These are phyloP conservation scores for Glebionis coronaria DNA, from an alignment of 129 eudicot genomes.

Conservation along the genomic window DNA sequence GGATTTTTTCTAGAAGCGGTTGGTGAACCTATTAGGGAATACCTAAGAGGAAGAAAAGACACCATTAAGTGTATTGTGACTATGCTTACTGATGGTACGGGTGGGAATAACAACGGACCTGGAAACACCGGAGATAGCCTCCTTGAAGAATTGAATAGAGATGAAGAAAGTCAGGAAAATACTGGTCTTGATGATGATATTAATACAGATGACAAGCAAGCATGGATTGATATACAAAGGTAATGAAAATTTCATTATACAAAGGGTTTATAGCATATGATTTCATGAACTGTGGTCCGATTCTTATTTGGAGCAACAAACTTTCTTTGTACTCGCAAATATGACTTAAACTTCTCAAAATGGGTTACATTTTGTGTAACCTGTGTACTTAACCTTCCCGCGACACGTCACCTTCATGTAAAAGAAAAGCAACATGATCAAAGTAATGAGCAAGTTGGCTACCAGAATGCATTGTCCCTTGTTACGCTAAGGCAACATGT, in stretches of 20 bases:
- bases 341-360: slow-evolving; percentile 1
- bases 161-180: slow-evolving; percentile 89
- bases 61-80: slow-evolving; percentile 97
- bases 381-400: neutral
- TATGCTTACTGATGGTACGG: slow-evolving; percentile 95
- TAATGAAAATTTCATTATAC: slow-evolving; percentile 24
- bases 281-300: neutral
- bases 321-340: slow-evolving; percentile 6
- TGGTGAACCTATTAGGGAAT: slow-evolving; percentile 95
- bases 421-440: neutral
- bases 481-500: neutral
- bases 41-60: slow-evolving; percentile 87
- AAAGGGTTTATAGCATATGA: neutral
- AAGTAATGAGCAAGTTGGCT: neutral
- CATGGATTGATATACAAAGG: slow-evolving; percentile 87
- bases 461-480: too few species aligned
- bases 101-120: slow-evolving; percentile 69
- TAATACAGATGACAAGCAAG: slow-evolving; percentile 85
- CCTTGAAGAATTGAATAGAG: slow-evolving; percentile 96
- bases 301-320: slow-evolving; percentile 1
- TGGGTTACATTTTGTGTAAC: neutral
- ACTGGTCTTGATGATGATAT: slow-evolving; percentile 66
- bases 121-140: slow-evolving; percentile 85
- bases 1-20: slow-evolving; percentile 98
- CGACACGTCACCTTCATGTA: neutral